Conservation (phyloP, 495 filamentous ascomycete genomes). For the Penicillium robsamsonii region DNA sequence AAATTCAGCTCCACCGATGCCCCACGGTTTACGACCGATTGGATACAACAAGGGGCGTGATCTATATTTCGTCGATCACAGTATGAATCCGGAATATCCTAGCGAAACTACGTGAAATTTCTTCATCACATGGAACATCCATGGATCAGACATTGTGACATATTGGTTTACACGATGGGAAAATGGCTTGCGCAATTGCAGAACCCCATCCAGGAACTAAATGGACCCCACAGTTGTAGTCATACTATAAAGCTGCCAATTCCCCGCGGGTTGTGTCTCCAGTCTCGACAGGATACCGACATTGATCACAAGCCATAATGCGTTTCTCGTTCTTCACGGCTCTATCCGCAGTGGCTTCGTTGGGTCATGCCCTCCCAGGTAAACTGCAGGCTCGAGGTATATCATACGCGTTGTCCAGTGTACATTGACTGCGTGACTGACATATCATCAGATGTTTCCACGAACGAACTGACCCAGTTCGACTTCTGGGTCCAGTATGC, state of each 20-base stretch:
- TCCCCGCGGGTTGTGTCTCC: not conserved
- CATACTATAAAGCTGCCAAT: not conserved
- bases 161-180: not conserved
- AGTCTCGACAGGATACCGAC: not conserved
- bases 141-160: too few species aligned
- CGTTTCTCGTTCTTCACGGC: conserved; percentile 10
- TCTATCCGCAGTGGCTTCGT: conserved; percentile 13
- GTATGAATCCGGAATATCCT: not conserved
- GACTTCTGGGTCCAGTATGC: conserved; percentile 67
- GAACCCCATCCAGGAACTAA: not conserved
- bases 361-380: conserved; percentile 17
- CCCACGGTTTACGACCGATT: not conserved
- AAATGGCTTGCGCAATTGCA: not conserved
- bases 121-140: not conserved
- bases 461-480: conserved; percentile 46
- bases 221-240: not conserved
- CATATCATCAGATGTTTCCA: conserved; percentile 23
- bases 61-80: not conserved
- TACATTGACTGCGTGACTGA: conserved; percentile 1
- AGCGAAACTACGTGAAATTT: not conserved
- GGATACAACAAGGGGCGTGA: not conserved
- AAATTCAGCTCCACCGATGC: not conserved
- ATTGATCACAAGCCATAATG: not conserved
- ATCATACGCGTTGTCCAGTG: not conserved
- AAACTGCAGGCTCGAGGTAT: conserved; percentile 22